Conservation (phyloP, 192 early-diverging fungal genomes). For the Coemansia reversa region DNA sequence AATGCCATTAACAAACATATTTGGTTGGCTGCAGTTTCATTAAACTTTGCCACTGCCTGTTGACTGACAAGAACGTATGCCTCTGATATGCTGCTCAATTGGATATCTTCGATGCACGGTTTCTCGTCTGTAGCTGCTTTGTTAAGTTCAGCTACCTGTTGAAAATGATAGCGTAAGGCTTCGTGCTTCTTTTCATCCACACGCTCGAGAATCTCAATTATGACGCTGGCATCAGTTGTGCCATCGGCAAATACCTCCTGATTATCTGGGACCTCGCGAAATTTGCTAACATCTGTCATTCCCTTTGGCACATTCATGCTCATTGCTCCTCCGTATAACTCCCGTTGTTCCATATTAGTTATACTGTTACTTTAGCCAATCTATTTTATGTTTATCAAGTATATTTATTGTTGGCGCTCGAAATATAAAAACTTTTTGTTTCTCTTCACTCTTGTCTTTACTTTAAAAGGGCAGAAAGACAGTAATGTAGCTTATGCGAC, state of each 20-base stretch:
- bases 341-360: conserved; percentile 2
- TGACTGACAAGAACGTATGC: conserved; percentile 57
- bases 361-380: too few relatives aligned
- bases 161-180: conserved; percentile 69
- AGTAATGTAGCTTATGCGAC: background rate
- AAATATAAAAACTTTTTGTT: too few relatives aligned
- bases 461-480: too few relatives aligned
- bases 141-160: conserved; percentile 76
- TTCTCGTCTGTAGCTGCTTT: conserved; percentile 55
- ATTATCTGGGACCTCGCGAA: conserved; percentile 84
- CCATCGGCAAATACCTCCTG: conserved; percentile 87
- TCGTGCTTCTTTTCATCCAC: conserved; percentile 55
- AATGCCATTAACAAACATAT: conserved; percentile 72
- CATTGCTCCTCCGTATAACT: conserved; percentile 74
- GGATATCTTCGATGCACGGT: background rate
- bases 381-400: too few relatives aligned
- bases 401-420: too few relatives aligned
- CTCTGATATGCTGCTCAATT: conserved; percentile 18
- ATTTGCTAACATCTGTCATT: conserved; percentile 66
- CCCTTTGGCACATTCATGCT: conserved; percentile 57
- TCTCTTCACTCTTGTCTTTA: too few relatives aligned
- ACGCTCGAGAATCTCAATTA: conserved; percentile 82
- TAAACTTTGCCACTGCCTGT: conserved; percentile 80
- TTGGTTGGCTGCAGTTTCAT: conserved; percentile 59
- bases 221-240: conserved; percentile 73